phyloP scores from a whole-genome alignment of 2,329 filamentous ascomycete genomes.

The Colletotrichum melonis region DNA sequence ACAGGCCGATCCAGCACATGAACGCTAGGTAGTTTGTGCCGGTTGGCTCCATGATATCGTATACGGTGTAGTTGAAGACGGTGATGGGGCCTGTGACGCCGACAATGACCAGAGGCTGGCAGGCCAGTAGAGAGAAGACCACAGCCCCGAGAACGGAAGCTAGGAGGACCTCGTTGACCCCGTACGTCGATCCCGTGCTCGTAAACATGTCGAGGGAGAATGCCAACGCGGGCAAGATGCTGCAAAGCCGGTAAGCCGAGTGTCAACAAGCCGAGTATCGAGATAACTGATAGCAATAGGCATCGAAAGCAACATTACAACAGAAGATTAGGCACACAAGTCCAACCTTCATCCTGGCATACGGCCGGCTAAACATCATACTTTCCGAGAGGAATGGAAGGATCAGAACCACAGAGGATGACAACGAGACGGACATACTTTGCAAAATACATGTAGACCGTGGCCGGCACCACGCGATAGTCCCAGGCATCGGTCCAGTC shows the following conservation, averaged over 20 bases:
- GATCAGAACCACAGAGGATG: background rate
- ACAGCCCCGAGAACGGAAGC: conserved; percentile 85
- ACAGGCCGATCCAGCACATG: conserved; percentile 92
- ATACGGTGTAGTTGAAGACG: conserved; percentile 94
- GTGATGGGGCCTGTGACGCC: conserved; percentile 94
- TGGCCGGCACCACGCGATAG: conserved; percentile 88
- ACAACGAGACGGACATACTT: conserved; percentile 67
- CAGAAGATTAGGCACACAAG: background rate
- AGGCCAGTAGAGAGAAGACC: conserved; percentile 83
- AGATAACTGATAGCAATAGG: background rate
- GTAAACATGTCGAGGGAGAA: conserved; percentile 95
- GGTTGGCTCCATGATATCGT: conserved; percentile 83
- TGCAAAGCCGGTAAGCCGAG: conserved; percentile 47
- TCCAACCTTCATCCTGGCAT: background rate
- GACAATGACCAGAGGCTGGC: conserved; percentile 90
- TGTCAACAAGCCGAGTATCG: background rate
- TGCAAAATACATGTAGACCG: conserved; percentile 94
- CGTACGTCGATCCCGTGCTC: conserved; percentile 85
- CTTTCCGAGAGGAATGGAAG: background rate
- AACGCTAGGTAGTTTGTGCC: conserved; percentile 88
- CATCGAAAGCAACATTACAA: background rate
- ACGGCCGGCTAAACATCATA: background rate
- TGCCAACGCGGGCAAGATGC: conserved; percentile 86
- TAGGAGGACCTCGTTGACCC: conserved; percentile 91
- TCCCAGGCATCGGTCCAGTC: conserved; percentile 92